Conservation (phyloP, 2,329 filamentous ascomycete species). For the Beauveria medogensis region DNA sequence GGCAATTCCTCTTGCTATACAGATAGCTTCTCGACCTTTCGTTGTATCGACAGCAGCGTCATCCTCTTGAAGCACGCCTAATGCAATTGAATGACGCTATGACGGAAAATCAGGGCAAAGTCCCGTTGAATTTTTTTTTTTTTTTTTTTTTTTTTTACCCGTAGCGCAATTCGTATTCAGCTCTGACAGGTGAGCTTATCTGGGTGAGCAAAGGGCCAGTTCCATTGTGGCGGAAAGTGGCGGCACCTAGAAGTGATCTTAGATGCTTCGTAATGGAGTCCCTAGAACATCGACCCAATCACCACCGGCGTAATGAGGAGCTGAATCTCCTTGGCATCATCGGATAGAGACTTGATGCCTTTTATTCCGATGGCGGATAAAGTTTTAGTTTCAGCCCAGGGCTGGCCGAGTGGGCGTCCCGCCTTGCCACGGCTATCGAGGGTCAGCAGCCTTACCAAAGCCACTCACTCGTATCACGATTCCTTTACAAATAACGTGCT, state of each 20-base stretch:
- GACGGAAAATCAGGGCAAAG: background rate
- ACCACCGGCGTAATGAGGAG: background rate
- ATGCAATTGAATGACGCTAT: background rate
- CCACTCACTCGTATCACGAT: background rate
- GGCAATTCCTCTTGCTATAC: background rate
- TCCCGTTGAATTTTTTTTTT: background rate
- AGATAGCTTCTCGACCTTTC: background rate
- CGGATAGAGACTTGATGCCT: background rate
- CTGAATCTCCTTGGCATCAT: background rate
- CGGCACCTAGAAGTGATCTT: conserved; percentile 1
- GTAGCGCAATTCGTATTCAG: background rate
- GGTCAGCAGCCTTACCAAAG: background rate
- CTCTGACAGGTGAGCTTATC: background rate
- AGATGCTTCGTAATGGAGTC: background rate
- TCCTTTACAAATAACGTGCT: background rate
- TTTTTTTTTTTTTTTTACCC: background rate
- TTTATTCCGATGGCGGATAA: background rate
- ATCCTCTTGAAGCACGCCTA: background rate
- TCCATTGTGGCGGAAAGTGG: background rate
- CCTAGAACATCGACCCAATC: background rate
- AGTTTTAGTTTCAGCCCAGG: conserved; percentile 2
- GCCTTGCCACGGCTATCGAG: background rate
- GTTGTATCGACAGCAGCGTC: background rate
- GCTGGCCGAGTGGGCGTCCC: background rate
- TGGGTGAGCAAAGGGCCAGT: background rate